Evolutionary conservation across 306 rosid species (phyloP).

Genomic region (Dalbergia cultrata): DNA sequence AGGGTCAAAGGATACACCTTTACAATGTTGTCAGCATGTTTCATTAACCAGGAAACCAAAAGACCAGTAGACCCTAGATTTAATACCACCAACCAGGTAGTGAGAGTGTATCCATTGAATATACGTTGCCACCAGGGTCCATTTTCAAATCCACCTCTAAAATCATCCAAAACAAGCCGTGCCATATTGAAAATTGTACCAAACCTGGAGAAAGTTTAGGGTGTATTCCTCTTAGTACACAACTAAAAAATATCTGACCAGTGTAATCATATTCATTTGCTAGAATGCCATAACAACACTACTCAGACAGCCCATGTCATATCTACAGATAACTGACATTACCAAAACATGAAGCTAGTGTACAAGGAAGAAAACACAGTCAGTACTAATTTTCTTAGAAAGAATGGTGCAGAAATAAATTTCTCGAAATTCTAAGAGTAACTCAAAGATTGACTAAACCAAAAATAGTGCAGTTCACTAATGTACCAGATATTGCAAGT

Average conservation of each 20-base stretch:
- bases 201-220: slow-evolving; percentile 66
- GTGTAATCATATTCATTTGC: slow-evolving; percentile 13
- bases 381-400: not conserved
- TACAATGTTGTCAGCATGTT: slow-evolving; percentile 95
- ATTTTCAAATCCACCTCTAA: slow-evolving; percentile 87
- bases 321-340: not conserved
- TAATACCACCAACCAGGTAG: slow-evolving; percentile 91
- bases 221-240: slow-evolving; percentile 7
- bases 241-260: slow-evolving; percentile 16
- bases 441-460: not conserved
- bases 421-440: not conserved
- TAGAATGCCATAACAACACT: slow-evolving; percentile 24
- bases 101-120: slow-evolving; percentile 80
- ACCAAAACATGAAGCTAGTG: slow-evolving; percentile 7
- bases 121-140: slow-evolving; percentile 99
- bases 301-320: slow-evolving; percentile 24
- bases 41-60: slow-evolving; percentile 96
- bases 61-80: slow-evolving; percentile 98
- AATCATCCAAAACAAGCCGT: slow-evolving; percentile 82
- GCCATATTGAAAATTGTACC: slow-evolving; percentile 93
- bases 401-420: slow-evolving; percentile 25
- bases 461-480: not conserved
- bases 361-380: not conserved
- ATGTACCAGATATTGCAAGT: slow-evolving; percentile 8
- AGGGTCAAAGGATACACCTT: slow-evolving; percentile 60